phyloP scores from a whole-genome alignment of 768 basidiomycete genomes.

The Leccinellum rugosiceps region DNA sequence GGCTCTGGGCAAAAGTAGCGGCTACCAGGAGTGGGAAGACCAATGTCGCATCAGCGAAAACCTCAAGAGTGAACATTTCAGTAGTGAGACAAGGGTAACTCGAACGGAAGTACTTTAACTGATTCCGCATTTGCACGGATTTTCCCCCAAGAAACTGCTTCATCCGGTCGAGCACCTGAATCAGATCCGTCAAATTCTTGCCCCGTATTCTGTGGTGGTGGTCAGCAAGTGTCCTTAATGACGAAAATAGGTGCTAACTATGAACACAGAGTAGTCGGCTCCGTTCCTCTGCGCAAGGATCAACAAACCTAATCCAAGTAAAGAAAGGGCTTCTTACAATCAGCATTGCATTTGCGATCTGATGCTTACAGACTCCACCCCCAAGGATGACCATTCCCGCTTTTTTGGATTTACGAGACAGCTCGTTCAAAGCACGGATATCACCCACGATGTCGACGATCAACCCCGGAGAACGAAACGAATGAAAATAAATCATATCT shows the following conservation, averaged over 20 bases:
- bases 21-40: constrained; percentile 96
- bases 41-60: constrained; percentile 95
- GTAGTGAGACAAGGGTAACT: neutral
- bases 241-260: constrained; percentile 47
- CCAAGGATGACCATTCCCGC: constrained; percentile 99
- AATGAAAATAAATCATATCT: constrained; percentile 99
- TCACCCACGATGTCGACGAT: constrained; percentile 93
- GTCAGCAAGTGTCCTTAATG: neutral
- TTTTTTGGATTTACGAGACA: constrained; percentile 80
- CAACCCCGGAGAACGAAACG: constrained; percentile 82
- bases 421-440: constrained; percentile 88
- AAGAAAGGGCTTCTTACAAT: constrained; percentile 57
- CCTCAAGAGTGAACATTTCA: constrained; percentile 33
- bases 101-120: constrained; percentile 57
- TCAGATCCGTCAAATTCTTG: constrained; percentile 99
- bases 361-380: constrained; percentile 98
- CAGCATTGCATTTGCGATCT: constrained; percentile 99
- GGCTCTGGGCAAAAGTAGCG: constrained; percentile 77
- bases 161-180: constrained; percentile 94
- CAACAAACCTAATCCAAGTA: neutral
- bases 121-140: constrained; percentile 82
- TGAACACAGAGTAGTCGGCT: constrained; percentile 95
- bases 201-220: constrained; percentile 75
- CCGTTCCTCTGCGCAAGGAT: constrained; percentile 75
- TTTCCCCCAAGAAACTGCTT: constrained; percentile 99